phyloP scores from a whole-genome alignment of 169 alveolate genomes.

The Condylostoma magnum region DNA sequence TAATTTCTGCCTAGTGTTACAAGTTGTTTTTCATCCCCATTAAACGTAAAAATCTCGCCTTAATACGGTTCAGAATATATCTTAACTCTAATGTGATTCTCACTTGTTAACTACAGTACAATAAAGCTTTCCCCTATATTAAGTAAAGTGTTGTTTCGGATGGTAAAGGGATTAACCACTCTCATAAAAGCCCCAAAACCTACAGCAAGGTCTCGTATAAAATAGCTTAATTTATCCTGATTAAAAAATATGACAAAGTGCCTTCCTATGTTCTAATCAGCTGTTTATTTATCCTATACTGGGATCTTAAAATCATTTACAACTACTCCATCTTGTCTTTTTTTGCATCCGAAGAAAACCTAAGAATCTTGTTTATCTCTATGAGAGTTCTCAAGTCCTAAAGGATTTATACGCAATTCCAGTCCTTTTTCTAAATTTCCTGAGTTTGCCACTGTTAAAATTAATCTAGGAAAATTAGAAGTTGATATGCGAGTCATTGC shows the following conservation, averaged over 20 bases:
- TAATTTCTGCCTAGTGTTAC: conserved; percentile 23
- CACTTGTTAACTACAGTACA: background rate
- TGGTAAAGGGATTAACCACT: too few relatives aligned
- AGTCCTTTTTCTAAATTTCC: conserved; percentile 36
- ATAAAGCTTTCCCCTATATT: background rate
- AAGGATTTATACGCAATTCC: background rate
- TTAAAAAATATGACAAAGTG: background rate
- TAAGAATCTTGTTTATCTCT: background rate
- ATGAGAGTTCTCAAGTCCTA: background rate
- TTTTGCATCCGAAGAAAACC: background rate
- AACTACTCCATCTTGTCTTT: background rate
- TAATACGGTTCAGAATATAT: too few relatives aligned
- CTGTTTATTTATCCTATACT: background rate
- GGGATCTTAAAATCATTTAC: background rate
- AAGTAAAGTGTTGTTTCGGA: background rate
- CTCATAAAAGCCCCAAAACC: too few relatives aligned
- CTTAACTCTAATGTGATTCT: too few relatives aligned
- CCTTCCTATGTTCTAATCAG: background rate
- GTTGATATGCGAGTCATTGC: too few relatives aligned
- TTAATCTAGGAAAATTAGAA: too few relatives aligned
- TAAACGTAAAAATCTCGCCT: too few relatives aligned
- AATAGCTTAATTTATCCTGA: background rate
- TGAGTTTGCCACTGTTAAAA: conserved; percentile 11
- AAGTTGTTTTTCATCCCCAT: too few relatives aligned
- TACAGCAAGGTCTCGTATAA: too few relatives aligned